Evolutionary conservation across 768 basidiomycete species (phyloP).

Genomic region (Artomyces pyxidatus): DNA sequence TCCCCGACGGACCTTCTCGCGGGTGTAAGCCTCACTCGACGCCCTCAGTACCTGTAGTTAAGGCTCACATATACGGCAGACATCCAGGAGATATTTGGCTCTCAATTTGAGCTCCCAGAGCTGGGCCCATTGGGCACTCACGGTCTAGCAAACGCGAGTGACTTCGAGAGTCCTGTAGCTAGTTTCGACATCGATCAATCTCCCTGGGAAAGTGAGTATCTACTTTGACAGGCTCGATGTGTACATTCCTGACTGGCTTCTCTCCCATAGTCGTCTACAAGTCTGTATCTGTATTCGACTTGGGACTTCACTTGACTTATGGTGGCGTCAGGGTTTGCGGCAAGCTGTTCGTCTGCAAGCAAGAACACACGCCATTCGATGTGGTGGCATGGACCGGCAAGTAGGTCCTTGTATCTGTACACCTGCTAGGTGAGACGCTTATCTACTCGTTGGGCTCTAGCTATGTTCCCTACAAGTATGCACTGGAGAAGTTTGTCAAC

Average conservation of each 20-base stretch:
- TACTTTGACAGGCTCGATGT: not conserved
- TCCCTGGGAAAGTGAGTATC: constrained; percentile 44
- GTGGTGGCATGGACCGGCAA: constrained; percentile 68
- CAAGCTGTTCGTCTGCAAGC: constrained; percentile 42
- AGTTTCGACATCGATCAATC: constrained; percentile 58
- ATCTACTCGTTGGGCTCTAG: constrained; percentile 20
- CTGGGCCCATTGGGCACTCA: constrained; percentile 59
- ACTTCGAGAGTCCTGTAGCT: constrained; percentile 59
- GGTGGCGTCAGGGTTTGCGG: constrained; percentile 38
- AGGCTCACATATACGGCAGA: constrained; percentile 29
- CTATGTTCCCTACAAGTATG: constrained; percentile 63
- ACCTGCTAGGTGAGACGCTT: not conserved
- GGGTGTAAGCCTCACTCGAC: constrained; percentile 9
- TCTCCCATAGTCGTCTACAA: constrained; percentile 38
- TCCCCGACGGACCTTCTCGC: constrained; percentile 18
- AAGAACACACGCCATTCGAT: constrained; percentile 64
- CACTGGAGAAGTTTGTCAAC: constrained; percentile 51
- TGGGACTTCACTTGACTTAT: not conserved
- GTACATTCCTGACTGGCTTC: not conserved
- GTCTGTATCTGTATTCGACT: constrained; percentile 23
- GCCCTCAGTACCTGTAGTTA: not conserved
- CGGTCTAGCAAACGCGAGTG: constrained; percentile 57
- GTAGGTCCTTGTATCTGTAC: constrained; percentile 26
- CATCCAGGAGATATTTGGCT: constrained; percentile 56
- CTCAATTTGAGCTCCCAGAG: constrained; percentile 55